Evolutionary conservation across 1,139 yeast species (phyloP), one percentile per base, ranked within the genome.

Genomic region (Casaregolazyma lundiana): DNA sequence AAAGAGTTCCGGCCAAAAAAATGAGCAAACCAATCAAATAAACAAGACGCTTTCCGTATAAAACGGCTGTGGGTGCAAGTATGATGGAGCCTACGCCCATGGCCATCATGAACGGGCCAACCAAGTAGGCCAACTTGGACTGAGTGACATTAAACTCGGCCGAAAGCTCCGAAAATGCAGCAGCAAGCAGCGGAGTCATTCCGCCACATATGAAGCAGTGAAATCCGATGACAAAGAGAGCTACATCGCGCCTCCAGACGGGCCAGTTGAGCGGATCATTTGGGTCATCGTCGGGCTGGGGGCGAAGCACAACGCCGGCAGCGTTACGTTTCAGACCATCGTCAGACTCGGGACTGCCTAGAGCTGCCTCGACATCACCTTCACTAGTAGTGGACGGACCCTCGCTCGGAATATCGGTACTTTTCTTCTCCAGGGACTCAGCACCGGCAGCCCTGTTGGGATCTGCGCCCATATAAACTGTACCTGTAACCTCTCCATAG

Each of bases 181-280:
- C 78, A 0, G 84, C 84, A 49, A 80, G 66, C 38, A 80, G 63
- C 1, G 85, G 80, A 2, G 81, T 72, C 63, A 77, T 81, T 38
- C 85, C 85, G 22, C 85, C 85, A 8, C 81, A 80, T 6, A 80
- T 63, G 54, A 80, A 77, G 18, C 80, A 75, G 51, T 77, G 82
- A 54, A 77, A 73, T 2, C 84, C 84, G 41, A 79, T 72, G 30
- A 74, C 73, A 18, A 70, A 55, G 43, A 79, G 64, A 19, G 82
- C 77, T 46, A 77, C 52, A 53, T 79, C 84, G 36, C 83, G 66
- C 40, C 76, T 68, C 79, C 81, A 77, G 5, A 73, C 58, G 1
- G 84, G 82, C 88, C 87, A 81, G 59, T 84, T 84, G 42, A 84
- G 67, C 0, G 92, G 92, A 58, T 84, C 92, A 59, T 84, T 83